phyloP scores from a whole-genome alignment of 805 yeast species.

The Saccharomycopsis sp. region DNA sequence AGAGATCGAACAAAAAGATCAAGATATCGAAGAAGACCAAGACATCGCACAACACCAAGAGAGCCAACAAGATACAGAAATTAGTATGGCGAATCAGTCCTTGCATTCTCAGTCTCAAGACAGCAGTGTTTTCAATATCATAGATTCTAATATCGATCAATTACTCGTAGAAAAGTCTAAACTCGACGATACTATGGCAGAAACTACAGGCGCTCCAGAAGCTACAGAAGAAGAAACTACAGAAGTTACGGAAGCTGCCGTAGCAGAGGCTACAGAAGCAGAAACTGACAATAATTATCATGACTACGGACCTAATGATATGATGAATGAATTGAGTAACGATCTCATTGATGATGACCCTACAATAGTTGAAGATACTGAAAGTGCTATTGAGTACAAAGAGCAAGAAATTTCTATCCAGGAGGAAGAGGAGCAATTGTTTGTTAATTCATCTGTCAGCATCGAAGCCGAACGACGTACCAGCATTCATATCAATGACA shows the following conservation, averaged over 20 bases:
- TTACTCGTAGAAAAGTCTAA: no score
- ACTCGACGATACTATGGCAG: no score
- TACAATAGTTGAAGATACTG: neutral
- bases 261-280: no score
- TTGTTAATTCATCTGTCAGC: no score
- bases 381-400: neutral
- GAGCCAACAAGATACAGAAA: neutral
- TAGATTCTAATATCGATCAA: neutral
- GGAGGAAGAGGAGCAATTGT: no score
- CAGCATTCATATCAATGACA: constrained; percentile 2
- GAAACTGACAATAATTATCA: neutral
- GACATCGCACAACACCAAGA: neutral
- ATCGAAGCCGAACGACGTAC: neutral
- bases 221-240: constrained; percentile 2
- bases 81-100: no score
- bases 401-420: no score
- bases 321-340: neutral
- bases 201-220: no score
- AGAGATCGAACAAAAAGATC: constrained; percentile 1
- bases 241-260: no score
- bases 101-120: no score
- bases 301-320: neutral
- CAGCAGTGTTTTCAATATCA: neutral
- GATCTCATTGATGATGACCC: neutral
- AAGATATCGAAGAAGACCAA: neutral